Evolutionary conservation across 176 grass and related monocot genomes (phyloP).

Genomic region (Coix lacrymajobi): DNA sequence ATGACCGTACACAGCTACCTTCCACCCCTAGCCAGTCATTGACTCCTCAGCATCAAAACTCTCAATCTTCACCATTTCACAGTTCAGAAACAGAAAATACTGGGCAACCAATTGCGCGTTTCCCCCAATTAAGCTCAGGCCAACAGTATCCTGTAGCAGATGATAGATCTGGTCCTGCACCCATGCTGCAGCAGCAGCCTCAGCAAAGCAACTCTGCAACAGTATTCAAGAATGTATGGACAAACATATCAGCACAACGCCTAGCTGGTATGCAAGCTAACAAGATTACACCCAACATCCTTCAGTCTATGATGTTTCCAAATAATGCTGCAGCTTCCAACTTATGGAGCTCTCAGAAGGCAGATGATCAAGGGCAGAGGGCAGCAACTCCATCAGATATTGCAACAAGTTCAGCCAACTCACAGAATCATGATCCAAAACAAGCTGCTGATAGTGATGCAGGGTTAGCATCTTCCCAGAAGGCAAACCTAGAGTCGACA

Average conservation of each 20-base stretch:
- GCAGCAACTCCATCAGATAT: slow-evolving; percentile 53
- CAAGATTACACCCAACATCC: slow-evolving; percentile 71
- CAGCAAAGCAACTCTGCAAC: slow-evolving; percentile 58
- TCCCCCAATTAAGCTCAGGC: slow-evolving; percentile 40
- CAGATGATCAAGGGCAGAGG: slow-evolving; percentile 58
- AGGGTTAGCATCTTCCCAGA: slow-evolving; percentile 39
- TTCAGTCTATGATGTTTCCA: slow-evolving; percentile 85
- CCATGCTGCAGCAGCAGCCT: slow-evolving; percentile 34
- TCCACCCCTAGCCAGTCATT: slow-evolving; percentile 42
- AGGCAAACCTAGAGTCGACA: slow-evolving; percentile 37
- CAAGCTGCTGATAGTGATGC: slow-evolving; percentile 41
- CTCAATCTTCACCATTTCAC: slow-evolving; percentile 43
- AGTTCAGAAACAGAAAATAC: slow-evolving; percentile 41
- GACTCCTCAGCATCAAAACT: slow-evolving; percentile 22
- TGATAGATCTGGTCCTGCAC: slow-evolving; percentile 33
- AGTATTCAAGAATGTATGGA: slow-evolving; percentile 94
- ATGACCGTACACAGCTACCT: slow-evolving; percentile 36
- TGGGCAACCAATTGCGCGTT: slow-evolving; percentile 36
- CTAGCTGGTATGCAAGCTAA: slow-evolving; percentile 49
- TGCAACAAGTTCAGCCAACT: slow-evolving; percentile 60
- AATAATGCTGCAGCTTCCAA: slow-evolving; percentile 42
- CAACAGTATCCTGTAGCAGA: slow-evolving; percentile 51
- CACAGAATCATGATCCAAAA: slow-evolving; percentile 66
- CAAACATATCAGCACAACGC: slow-evolving; percentile 78
- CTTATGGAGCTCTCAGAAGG: slow-evolving; percentile 53